Evolutionary conservation across 2,329 filamentous ascomycete genomes (phyloP).

Genomic region (Sporothrix pallida): DNA sequence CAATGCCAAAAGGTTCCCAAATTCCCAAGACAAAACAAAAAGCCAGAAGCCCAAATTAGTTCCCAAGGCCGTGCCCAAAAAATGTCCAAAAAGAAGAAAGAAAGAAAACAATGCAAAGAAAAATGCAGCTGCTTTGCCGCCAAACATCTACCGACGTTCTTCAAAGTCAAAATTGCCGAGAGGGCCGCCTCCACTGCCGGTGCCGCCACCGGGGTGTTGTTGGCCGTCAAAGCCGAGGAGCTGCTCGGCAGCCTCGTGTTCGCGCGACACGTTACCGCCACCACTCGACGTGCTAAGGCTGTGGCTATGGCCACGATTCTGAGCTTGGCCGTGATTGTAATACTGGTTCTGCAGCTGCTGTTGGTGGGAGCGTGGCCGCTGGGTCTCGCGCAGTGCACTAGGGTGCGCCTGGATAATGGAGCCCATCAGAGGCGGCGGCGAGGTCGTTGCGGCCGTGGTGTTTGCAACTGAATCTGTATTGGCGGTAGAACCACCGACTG

Average conservation of each 20-base stretch:
- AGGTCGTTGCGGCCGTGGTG: background rate
- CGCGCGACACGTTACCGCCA: conserved; percentile 13
- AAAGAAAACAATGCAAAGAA: background rate
- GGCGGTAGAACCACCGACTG: conserved; percentile 45
- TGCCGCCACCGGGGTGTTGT: conserved; percentile 53
- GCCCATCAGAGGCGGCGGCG: conserved; percentile 11
- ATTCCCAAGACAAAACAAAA: background rate
- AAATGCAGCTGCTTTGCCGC: background rate
- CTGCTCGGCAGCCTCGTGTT: conserved; percentile 65
- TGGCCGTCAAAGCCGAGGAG: conserved; percentile 57
- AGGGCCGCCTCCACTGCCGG: background rate
- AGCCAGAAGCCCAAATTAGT: background rate
- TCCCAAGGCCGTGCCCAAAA: background rate
- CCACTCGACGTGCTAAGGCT: conserved; percentile 30
- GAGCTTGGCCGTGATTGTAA: background rate
- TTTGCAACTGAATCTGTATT: background rate
- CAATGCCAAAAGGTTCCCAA: background rate
- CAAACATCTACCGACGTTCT: conserved; percentile 19
- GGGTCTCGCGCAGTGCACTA: conserved; percentile 48
- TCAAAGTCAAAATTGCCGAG: conserved; percentile 10
- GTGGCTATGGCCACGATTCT: background rate
- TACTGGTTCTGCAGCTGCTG: conserved; percentile 40
- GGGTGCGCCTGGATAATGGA: conserved; percentile 45
- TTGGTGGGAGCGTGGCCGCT: conserved; percentile 43
- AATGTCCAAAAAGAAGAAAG: background rate